Evolutionary conservation across 805 yeast species (phyloP), one percentile per base, ranked within the genome.

Genomic region (Clavispora fructus): DNA sequence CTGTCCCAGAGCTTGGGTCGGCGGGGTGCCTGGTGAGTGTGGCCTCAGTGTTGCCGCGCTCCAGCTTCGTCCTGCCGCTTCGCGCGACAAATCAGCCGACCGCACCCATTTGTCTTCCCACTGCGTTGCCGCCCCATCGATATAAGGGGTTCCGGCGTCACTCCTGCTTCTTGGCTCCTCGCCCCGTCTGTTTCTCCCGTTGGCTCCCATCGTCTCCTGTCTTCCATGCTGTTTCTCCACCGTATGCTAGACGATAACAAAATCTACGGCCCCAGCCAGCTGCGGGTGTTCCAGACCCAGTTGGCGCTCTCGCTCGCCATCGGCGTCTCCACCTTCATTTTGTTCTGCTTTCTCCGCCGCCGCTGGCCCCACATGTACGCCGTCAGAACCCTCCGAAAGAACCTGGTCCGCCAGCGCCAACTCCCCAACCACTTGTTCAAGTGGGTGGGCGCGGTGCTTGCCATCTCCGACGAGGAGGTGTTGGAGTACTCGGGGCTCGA

Each of bases 341-440:
- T 73, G 19, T 80, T 80, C 56, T 80, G 85, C 51, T 51, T 75
- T 29, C 61, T 75, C 28, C 61, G 85, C 42, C 73, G 73, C 52
- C 68, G 70, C 49, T 77, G 82, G 69, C 85, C 85, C 9, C 73
- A 78, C 47, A 69, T 80, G 46, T 80, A 79, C 55, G 80, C 82
- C 12, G 74, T 79, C 10, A 54, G 85, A 46, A 74, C 83, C 11
- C 65, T 77, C 40, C 59, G 83, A 48, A 69, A 71, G 54, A 60
- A 63, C 42, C 66, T 68, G 56, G 54, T 58, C 39, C 56, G 53
- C 19, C 47, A 47, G 32, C 69, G 69, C 46, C 64, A 64, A 29
- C 63, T 79, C 16, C 83, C 85, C 13, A 52, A 51, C 40, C 49
- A 54, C 44, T 51, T 58, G 48, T 59, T 61, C 46, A 53, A 53